Base-by-base conservation (phyloP, 1,139 yeast species). In the Candida tropicalis region DNA sequence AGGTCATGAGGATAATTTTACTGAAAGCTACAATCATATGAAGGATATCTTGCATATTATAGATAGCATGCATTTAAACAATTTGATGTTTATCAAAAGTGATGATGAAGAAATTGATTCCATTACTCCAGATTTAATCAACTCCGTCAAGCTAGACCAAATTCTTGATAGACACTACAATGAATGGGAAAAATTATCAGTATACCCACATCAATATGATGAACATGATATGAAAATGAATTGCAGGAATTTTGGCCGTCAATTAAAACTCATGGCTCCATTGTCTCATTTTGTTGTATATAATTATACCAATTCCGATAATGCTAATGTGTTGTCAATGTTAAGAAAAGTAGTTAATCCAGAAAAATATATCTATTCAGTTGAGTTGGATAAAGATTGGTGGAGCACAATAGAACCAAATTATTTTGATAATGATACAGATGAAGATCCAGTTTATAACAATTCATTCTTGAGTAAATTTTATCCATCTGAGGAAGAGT, bases 281-380 rank as follows among this genome's bases (percentile, higher is more conserved):
- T 50, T 68, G 13, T 63, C 69, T 13, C 60, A 68, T 43, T 68
- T 69, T 44, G 52, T 70, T 2, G 49, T 69, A 10, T 70, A 68
- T 49, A 66, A 65, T 44, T 61, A 60, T 50, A 50, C 54, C 17
- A 7, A 25, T 18, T 17, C 52, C 49, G 27, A 49, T 46, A 47
- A 56, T 39, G 49, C 52, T 25, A 45, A 56, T 47, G 13, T 45
- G 23, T 45, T 55, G 1, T 29, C 37, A 40, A 26, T 39, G 25
- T 33, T 48, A 11, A 29, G 20, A 17, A 20, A 33, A 22, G 26
- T 43, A n/a, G 43, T 38, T 8, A 6, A 42, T 5, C 33, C 36
- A 9, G 47, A 46, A 13, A 39, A 45, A 23, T 39, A 31, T 28
- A 51, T 60, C 29, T 57, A 59, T 41, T 45, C 59, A 7, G 49